Base-by-base conservation (phyloP, 352 stramenopile genomes). In the Globisporangium lucens region DNA sequence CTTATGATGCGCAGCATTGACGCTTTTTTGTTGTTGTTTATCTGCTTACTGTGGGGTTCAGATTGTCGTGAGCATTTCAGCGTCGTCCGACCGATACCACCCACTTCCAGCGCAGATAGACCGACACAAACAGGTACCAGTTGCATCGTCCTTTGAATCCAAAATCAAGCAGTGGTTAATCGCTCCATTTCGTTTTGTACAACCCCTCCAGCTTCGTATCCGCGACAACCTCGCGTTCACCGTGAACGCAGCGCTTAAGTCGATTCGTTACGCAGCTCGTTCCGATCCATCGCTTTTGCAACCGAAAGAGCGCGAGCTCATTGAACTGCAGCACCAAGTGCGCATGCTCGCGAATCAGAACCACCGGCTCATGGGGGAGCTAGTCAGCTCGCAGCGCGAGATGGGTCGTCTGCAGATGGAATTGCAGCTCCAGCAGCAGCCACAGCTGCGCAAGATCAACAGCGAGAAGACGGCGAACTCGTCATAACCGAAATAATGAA, bases 201-300 rank as follows among this genome's bases (percentile, higher is more conserved):
- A n/a, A 29, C 46, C 4, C 5, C 30, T 29, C 5, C 67, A 92
- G 78, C 72, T 89, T 10, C 83, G 87, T 15, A 84, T 93, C 59
- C 84, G 87, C 12, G 81, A 91, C 17, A 80, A 94, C 59, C 73
- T 94, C 33, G 74, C 77, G 27, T 92, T 89, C 70, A 92, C 82
- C 46, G 83, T 92, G 20, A 93, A 93, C 60, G 87, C 87, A 7
- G 83, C 83, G 10, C 78, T 94, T 36, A 87, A 87, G 61, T 94
- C 87, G 9, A 92, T 93, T 56, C 75, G 79, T 38, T 78, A 83
- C 15, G 71, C 79, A 9, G 49, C 70, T 33, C 75, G 76, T 0
- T 52, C 62, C 8, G 76, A 79, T 29, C 63, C 72, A 35, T 74
- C 66, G 2, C 29, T 60, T 0, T 61, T 76, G 20, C 62, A 77